Base-by-base conservation (phyloP, 176 grass and related monocot species). In the Pontederia crassipes region DNA sequence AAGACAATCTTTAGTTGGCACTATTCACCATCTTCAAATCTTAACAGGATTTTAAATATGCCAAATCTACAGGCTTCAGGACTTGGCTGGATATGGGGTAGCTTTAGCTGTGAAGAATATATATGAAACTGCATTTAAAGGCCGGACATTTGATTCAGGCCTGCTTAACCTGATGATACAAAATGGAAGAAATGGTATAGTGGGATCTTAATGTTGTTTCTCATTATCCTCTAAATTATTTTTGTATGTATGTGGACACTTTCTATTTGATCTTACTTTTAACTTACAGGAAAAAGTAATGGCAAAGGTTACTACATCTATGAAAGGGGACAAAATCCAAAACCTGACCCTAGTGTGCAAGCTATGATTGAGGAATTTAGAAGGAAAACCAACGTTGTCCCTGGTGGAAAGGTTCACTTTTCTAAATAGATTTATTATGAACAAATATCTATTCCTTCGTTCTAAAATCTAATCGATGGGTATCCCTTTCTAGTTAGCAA, bases 261-360 rank as follows among this genome's bases (percentile, higher is more conserved):
- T 47, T 66, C 46, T 20, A 57, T 66, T 54, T 17, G 48, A 59
- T 54, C 40, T 65, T 10, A 17, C n/a, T 72, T 68, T 50, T 57
- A 17, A 40, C 35, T 57, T 47, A 54, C 80, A 98, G 93, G 93
- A 52, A 98, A 98, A 51, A 67, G 6, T 13, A 98, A 98, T 56
- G 93, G 88, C 12, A 98, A 98, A 82, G 88, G 93, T 58, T 98
- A 89, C 58, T 98, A 98, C 74, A 76, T 86, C 53, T 89, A 85
- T 79, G 87, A 98, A 75, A 98, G 88, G 78, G 92, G 92, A 32
- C 78, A 71, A 57, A 97, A 85, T 68, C 92, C 92, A 70, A 85
- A 82, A 67, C 92, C 92, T 54, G 92, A 97, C 65, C 92, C 87
- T 32, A 88, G 73, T 68, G 61, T 97, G 49, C 76, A 97, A 67